These are phyloP conservation scores for Penicillium sp. DNA, from an alignment of 2,329 filamentous ascomycete species.

Conservation along the genomic window DNA sequence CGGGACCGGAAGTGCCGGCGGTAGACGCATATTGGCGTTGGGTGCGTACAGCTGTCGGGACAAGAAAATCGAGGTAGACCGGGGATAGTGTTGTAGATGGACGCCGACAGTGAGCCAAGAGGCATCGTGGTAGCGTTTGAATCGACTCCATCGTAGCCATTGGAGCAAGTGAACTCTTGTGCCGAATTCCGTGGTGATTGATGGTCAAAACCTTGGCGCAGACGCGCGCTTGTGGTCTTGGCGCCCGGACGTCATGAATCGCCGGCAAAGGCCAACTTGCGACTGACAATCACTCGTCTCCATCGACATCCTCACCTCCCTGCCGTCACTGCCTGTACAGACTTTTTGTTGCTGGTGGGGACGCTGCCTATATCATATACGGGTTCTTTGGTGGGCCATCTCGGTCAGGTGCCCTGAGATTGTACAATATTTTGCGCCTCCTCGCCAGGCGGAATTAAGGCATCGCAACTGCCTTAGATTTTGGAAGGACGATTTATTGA, in stretches of 20 bases:
- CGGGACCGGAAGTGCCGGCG: slow-evolving; percentile 23
- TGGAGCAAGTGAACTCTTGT: not conserved
- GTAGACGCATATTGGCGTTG: slow-evolving; percentile 25
- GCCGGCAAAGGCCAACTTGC: slow-evolving; percentile 22
- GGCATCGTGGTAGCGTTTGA: slow-evolving; percentile 19
- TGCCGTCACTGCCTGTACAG: slow-evolving; percentile 12
- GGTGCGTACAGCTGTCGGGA: slow-evolving; percentile 26
- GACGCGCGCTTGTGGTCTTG: slow-evolving; percentile 32
- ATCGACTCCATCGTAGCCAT: slow-evolving; percentile 23
- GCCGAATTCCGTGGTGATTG: not conserved
- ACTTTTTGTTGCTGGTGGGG: not conserved
- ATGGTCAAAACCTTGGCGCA: slow-evolving; percentile 16
- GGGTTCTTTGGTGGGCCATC: slow-evolving; percentile 2
- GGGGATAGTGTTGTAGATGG: slow-evolving; percentile 16
- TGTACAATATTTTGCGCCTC: slow-evolving; percentile 18
- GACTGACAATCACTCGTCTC: slow-evolving; percentile 14
- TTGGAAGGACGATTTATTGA: not conserved
- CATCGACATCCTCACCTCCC: slow-evolving; percentile 16
- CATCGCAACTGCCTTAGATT: not conserved
- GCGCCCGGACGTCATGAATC: slow-evolving; percentile 32
- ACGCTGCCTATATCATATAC: not conserved
- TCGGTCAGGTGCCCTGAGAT: slow-evolving; percentile 5
- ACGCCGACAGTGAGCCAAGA: slow-evolving; percentile 12
- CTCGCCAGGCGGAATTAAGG: slow-evolving; percentile 14
- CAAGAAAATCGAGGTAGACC: slow-evolving; percentile 37